phyloP scores from a whole-genome alignment of 225 moss, liverwort and hornwort genomes.

The Polytrichum commune region DNA sequence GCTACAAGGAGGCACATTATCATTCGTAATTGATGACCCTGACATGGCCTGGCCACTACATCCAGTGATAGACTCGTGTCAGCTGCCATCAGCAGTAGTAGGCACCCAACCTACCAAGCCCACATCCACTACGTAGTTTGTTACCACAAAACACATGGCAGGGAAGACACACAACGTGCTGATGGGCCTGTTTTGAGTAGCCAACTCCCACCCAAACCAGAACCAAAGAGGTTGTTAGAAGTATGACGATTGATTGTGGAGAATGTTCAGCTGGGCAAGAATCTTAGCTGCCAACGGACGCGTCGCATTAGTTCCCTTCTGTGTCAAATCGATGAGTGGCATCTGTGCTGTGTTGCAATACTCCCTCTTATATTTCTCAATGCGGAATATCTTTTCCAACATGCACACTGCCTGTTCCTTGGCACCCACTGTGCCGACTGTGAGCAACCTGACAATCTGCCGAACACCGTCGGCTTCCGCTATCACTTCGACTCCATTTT shows the following conservation, averaged over 20 bases:
- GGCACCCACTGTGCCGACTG: slow-evolving; percentile 61
- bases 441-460: slow-evolving; percentile 67
- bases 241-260: slow-evolving; percentile 91
- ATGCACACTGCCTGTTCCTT: slow-evolving; percentile 90
- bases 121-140: no score
- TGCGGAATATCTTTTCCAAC: slow-evolving; percentile 87
- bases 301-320: slow-evolving; percentile 78
- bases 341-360: slow-evolving; percentile 81
- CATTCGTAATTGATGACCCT: no score
- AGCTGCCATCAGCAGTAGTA: no score
- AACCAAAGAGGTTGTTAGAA: slow-evolving; percentile 35
- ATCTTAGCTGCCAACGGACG: slow-evolving; percentile 84
- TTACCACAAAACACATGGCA: no score
- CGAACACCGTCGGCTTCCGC: slow-evolving; percentile 76
- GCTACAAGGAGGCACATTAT: no score
- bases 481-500: slow-evolving; percentile 64
- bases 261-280: slow-evolving; percentile 85
- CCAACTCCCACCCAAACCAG: no score
- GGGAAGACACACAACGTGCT: no score
- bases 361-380: slow-evolving; percentile 66
- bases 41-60: no score
- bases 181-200: no score
- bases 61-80: no score
- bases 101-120: no score
- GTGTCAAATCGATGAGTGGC: slow-evolving; percentile 93